Conservation (phyloP, 495 filamentous ascomycete genomes). For the Xylaria grammica region DNA sequence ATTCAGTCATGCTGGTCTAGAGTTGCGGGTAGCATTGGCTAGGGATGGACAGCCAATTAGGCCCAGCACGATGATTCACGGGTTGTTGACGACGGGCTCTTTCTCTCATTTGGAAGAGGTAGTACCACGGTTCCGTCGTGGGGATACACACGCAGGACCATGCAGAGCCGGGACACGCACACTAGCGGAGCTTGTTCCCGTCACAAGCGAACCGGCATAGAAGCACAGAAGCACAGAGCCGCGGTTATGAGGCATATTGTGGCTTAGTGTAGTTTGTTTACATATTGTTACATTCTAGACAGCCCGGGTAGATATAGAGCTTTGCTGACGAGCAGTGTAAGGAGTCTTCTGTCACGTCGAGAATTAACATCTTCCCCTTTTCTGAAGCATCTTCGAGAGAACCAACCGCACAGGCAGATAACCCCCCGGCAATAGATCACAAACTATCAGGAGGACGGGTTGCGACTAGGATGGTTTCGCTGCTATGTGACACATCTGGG, state of each 20-base stretch:
- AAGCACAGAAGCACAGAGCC: not conserved
- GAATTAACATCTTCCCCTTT: not conserved
- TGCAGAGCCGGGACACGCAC: slow-evolving; percentile 23
- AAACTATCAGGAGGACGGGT: not conserved
- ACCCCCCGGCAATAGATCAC: not conserved
- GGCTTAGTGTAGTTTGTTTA: not conserved
- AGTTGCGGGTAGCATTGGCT: slow-evolving; percentile 15
- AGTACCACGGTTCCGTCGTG: not conserved
- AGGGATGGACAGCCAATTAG: slow-evolving; percentile 3
- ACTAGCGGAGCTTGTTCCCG: slow-evolving; percentile 25
- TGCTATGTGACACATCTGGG: not conserved
- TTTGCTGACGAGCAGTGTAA: not conserved
- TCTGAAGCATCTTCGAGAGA: too few relatives aligned
- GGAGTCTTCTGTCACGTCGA: not conserved
- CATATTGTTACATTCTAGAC: not conserved
- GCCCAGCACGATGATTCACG: not conserved
- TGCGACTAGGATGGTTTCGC: not conserved
- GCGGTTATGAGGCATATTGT: not conserved
- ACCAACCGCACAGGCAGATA: not conserved
- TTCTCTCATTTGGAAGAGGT: slow-evolving; percentile 19
- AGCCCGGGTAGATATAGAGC: not conserved
- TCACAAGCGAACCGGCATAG: slow-evolving; percentile 13
- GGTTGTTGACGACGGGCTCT: not conserved
- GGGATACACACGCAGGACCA: not conserved
- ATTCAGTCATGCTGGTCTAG: slow-evolving; percentile 12